Evolutionary conservation across 768 basidiomycete genomes (phyloP).

Genomic region (Tulasnella sp.): DNA sequence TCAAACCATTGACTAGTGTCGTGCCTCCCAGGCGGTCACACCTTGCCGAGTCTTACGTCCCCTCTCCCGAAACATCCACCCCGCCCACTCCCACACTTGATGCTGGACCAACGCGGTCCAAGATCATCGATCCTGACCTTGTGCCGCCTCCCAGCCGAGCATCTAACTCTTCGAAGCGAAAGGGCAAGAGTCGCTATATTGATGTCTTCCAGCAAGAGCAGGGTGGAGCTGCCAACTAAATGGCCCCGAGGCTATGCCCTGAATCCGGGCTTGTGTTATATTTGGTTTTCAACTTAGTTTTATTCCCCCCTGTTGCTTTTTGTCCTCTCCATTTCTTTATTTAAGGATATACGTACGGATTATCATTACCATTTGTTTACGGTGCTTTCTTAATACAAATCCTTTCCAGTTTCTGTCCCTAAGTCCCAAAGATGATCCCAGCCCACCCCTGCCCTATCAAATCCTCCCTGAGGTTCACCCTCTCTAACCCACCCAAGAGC

Average conservation of each 20-base stretch:
- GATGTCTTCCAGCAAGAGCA: constrained; percentile 25
- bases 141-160: constrained; percentile 5
- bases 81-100: not conserved
- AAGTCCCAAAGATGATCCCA: too few species aligned
- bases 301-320: not conserved
- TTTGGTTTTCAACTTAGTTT: not conserved
- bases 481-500: constrained; percentile 43
- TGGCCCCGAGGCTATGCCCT: not conserved
- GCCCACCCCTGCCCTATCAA: constrained; percentile 36
- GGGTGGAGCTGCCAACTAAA: not conserved
- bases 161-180: constrained; percentile 13
- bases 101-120: constrained; percentile 6
- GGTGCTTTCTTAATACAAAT: not conserved
- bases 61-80: not conserved
- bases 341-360: not conserved
- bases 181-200: constrained; percentile 24
- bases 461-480: too few species aligned
- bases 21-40: constrained; percentile 16
- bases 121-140: constrained; percentile 20
- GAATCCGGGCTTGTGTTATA: not conserved
- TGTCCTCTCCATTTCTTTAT: not conserved
- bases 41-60: constrained; percentile 22
- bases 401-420: not conserved
- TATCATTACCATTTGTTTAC: not conserved
- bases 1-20: not conserved